Base-by-base conservation (phyloP, 2,329 filamentous ascomycete species). In the Passalora sequoiae region DNA sequence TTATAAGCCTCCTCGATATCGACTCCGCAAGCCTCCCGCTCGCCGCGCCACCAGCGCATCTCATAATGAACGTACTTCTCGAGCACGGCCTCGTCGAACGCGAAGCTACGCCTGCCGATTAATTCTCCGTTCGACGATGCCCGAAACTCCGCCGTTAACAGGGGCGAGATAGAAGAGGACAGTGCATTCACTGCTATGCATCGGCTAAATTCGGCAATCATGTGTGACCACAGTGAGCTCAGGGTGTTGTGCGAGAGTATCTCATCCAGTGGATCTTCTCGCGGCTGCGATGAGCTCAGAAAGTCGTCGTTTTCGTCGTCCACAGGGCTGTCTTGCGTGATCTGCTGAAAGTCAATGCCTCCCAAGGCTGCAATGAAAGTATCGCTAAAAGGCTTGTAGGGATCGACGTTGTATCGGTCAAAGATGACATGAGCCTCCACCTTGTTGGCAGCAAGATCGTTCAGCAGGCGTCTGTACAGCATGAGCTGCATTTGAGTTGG, bases 31-130 rank as follows among this genome's bases (percentile, higher is more conserved):
- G 89, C 80, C 38, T 76, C 68, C 12, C 89, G 71, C 55, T 84
- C 72, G 1, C 89, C 91, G 22, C 77, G 79, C 91, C 91, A 97
- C 88, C 88, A 96, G n/a, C 73, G 64, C 76, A 96, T 80, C 51
- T 85, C 82, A 2, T 78, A 73, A 0, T 67, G 60, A 3, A 95
- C 62, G 60, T 94, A 94, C 1, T 64, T 66, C 8, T 82, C 74
- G 31, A 96, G 68, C 2, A 72, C 72, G 1, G 70, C 63, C 0
- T 75, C 69, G 43, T 91, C 83, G 59, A 87, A 86, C 0, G 78
- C 71, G 53, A 92, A 78, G 1, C 74, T 73, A 45, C 77, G 75
- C 32, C 63, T 73, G 17, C 80, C 82, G 6, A 85, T 65, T 7
- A 80, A 59, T 4, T 66, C 60, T 0, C 76, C 76, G 21, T 65